Evolutionary conservation across 2,329 filamentous ascomycete genomes (phyloP), one percentile per base, ranked within the genome.

Genomic region (Corniculantispora saksenae): DNA sequence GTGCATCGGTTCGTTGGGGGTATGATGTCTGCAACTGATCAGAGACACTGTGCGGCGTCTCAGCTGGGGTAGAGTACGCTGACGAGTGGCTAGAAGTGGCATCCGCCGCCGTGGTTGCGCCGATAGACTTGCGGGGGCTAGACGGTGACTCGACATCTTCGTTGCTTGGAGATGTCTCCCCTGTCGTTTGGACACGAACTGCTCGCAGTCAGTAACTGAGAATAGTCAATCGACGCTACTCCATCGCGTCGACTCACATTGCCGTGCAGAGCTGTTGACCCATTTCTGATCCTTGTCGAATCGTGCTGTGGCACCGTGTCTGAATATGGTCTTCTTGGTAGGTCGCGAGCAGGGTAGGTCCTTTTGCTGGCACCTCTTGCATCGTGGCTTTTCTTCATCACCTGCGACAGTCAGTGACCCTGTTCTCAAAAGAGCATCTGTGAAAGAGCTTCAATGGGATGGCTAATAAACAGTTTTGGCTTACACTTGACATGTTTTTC

Each of bases 331-430:
- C 67, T 71, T 73, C 50, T 73, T 76, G 0, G 69, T 69, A 1
- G 78, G 78, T 0, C 76, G 72, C 1, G 72, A 70, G 61, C 78
- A 80, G 0, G 72, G 68, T 9, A 80, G 67, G 19, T 72, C 69
- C 51, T 77, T 78, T 10, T 66, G 59, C 45, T 73, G 67, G 51
- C 78, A 80, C 3, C 76, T 70, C 17, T 74, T 71, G 60, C 78
- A 80, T 48, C 68, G 73, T 2, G 78, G 78, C 2, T 72, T 73
- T n/a, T 73, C 73, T 62, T 80, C 77, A 50, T 80, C 78, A 50
- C 78, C 77, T 80, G 53, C 0, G 7, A 21, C 29, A 2, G 61
- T 68, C 50, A 66, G 58, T 25, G 35, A 4, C 19, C 38, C n/a
- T 29, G 38, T 13, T 17, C 17, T 17, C 35, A 43, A 27, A 12